Percentiles rank a stretch among this genome's conserved stretches.
Evolutionary conservation across 495 filamentous ascomycete genomes (phyloP).

Genomic region (Aspergillus kassunensis): DNA sequence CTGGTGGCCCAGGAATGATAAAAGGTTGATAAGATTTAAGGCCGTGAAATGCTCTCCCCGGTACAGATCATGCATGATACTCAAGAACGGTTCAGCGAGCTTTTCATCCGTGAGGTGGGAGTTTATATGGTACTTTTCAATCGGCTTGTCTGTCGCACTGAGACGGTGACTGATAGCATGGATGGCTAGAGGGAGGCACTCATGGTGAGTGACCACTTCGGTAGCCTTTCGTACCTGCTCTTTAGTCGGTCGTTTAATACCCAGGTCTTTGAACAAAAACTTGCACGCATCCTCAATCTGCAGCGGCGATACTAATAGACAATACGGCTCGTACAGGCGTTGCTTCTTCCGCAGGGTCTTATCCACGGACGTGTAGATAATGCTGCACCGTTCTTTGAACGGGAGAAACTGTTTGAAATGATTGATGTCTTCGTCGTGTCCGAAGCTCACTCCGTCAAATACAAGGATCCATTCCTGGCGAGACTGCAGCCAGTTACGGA

Average conservation of each 20-base stretch:
- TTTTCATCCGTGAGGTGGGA: slow-evolving; percentile 66
- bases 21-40: slow-evolving; percentile 66
- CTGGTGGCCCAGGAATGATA: slow-evolving; percentile 70
- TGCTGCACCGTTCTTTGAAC: slow-evolving; percentile 60
- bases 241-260: slow-evolving; percentile 45
- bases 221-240: slow-evolving; percentile 58
- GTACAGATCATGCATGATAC: slow-evolving; percentile 67
- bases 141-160: slow-evolving; percentile 64
- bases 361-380: slow-evolving; percentile 76
- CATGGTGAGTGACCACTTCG: slow-evolving; percentile 66
- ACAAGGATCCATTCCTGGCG: slow-evolving; percentile 73
- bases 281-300: slow-evolving; percentile 56
- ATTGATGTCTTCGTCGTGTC: slow-evolving; percentile 52
- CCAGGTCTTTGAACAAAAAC: slow-evolving; percentile 53
- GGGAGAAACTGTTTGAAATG: slow-evolving; percentile 65
- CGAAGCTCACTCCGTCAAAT: slow-evolving; percentile 70
- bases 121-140: slow-evolving; percentile 62
- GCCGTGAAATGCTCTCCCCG: slow-evolving; percentile 57
- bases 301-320: slow-evolving; percentile 59
- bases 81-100: slow-evolving; percentile 64
- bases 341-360: slow-evolving; percentile 62
- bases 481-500: slow-evolving; percentile 65
- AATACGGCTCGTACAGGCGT: slow-evolving; percentile 68
- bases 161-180: slow-evolving; percentile 73
- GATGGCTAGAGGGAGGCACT: slow-evolving; percentile 71